Base-by-base conservation (phyloP, 176 grass and related monocot genomes). In the Dactylis glomerata region DNA sequence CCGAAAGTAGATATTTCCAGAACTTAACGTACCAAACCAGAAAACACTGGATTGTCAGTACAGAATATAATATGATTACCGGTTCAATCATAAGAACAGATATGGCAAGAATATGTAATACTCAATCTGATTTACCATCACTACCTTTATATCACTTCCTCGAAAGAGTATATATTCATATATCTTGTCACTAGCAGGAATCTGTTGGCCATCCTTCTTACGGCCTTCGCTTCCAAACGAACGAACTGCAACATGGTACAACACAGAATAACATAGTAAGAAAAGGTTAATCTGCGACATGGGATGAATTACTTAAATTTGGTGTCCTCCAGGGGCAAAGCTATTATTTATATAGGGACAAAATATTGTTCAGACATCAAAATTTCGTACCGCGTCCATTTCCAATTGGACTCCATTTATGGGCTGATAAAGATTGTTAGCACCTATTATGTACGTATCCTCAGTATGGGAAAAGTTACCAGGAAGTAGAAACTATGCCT, bases 141-240 rank as follows among this genome's bases (percentile, higher is more conserved):
- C 80, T 84, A 97, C 92, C 95, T 92, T 94, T 90, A 97, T 97
- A 80, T 97, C 95, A 73, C 81, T 94, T 88, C 92, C 95, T 86
- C 92, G 83, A 85, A 97, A 97, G 45, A 94, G 90, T 87, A 97
- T 97, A 72, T 92, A 97, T 70, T 97, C 94, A 27, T 97, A 97
- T 79, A 97, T 86, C 83, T 94, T 97, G 75, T 97, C 95, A 23
- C 92, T 91, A 14, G 92, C 81, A 78, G 90, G 90, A 90, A 97
- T 88, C 73, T 97, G 95, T 73, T 80, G 92, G 26, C 84, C 88
- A 45, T 94, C 92, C 56, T 94, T 94, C 83, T 97, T 97, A 83
- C 95, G 86, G 78, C 92, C 92, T 88, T 97, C 95, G 36, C 92
- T 97, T 84, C 95, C 95, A 86, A 97, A 97, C 63, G 92, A 94